phyloP scores from a whole-genome alignment of 495 filamentous ascomycete species.

The Penicilliopsis zonata region DNA sequence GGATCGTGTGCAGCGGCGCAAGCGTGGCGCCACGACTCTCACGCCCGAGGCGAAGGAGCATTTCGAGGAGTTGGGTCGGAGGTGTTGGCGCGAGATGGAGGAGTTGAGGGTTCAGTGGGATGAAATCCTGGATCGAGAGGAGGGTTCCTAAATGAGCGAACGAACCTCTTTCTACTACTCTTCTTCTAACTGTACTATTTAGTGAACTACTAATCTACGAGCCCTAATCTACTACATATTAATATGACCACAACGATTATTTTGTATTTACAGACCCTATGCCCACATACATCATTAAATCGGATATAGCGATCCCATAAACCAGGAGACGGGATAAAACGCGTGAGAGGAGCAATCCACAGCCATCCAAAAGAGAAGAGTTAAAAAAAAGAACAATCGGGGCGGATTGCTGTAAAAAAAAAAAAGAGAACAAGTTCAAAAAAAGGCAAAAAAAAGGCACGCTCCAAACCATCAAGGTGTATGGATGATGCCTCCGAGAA shows the following conservation, averaged over 20 bases:
- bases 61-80: slow-evolving; percentile 64
- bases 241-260: too few species aligned
- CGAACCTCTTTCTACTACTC: slow-evolving; percentile 1
- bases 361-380: not conserved
- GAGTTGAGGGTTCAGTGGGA: slow-evolving; percentile 71
- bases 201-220: too few species aligned
- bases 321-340: not conserved
- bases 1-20: slow-evolving; percentile 39
- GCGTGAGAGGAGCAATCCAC: too few species aligned
- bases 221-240: too few species aligned
- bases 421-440: not conserved
- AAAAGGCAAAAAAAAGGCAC: not conserved
- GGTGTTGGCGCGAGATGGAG: slow-evolving; percentile 80
- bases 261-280: slow-evolving; percentile 26
- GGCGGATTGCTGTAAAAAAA: too few species aligned
- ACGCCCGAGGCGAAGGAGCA: slow-evolving; percentile 50
- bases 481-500: too few species aligned
- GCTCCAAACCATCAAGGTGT: too few species aligned
- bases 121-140: slow-evolving; percentile 34
- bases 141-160: slow-evolving; percentile 7
- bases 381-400: not conserved
- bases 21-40: slow-evolving; percentile 41
- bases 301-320: slow-evolving; percentile 3
- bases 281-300: slow-evolving; percentile 17
- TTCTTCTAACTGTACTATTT: too few species aligned